phyloP scores from a whole-genome alignment of 2,329 filamentous ascomycete genomes.

The Colletotrichum limetticola region DNA sequence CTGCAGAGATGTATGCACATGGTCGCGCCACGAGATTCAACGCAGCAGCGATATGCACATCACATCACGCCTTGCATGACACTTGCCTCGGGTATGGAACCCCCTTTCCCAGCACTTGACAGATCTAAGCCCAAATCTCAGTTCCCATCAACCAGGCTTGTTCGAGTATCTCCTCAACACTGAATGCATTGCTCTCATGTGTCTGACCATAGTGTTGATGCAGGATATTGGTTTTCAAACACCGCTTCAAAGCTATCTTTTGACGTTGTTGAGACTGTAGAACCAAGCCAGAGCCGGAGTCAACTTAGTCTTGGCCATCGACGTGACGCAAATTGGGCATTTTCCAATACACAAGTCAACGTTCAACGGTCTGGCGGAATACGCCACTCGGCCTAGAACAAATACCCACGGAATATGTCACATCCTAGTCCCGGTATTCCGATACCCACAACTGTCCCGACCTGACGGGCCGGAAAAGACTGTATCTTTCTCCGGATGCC shows the following conservation, averaged over 20 bases:
- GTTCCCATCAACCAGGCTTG: neutral
- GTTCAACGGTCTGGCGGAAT: neutral
- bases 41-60: constrained; percentile 22
- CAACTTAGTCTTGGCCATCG: neutral
- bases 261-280: neutral
- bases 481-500: neutral
- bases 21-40: constrained; percentile 4
- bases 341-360: no score
- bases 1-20: neutral
- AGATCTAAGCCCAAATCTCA: constrained; percentile 16
- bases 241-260: neutral
- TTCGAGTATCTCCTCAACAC: neutral
- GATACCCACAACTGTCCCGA: neutral
- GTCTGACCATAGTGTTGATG: neutral
- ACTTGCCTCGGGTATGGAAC: neutral
- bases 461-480: constrained; percentile 13
- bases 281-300: neutral
- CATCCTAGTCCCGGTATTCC: neutral
- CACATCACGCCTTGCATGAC: constrained; percentile 15
- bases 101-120: constrained; percentile 20
- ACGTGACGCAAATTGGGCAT: neutral
- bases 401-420: neutral
- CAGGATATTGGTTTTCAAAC: neutral
- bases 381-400: neutral
- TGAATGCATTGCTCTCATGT: neutral